These are phyloP conservation scores for Pseudogymnoascus sp. DNA, from an alignment of 2,329 filamentous ascomycete species.

Conservation along the genomic window DNA sequence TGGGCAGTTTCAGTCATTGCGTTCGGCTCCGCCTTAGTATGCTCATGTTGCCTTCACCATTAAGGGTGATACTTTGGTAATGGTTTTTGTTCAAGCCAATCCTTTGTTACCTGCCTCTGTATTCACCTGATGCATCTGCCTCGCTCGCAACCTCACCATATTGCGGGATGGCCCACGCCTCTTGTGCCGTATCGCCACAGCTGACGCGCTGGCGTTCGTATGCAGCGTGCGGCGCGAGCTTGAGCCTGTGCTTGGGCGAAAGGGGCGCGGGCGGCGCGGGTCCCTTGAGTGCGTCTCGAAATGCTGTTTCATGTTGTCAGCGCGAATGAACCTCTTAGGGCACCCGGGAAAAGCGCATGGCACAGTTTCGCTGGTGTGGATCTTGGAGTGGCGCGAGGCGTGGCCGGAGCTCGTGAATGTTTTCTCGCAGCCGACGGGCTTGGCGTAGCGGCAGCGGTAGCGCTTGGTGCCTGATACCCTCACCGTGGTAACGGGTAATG, in stretches of 20 bases:
- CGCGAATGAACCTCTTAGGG: constrained; percentile 71
- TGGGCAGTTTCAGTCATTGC: neutral
- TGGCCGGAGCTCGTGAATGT: constrained; percentile 80
- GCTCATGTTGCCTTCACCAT: too few relatives aligned
- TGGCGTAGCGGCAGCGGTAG: constrained; percentile 66
- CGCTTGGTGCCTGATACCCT: constrained; percentile 41
- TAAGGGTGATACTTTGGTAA: too few relatives aligned
- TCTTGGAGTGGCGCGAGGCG: constrained; percentile 77
- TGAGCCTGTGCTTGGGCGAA: too few relatives aligned
- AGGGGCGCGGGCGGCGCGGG: constrained; percentile 27
- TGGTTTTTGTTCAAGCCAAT: too few relatives aligned
- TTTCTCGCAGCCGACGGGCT: constrained; percentile 64
- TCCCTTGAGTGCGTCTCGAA: constrained; percentile 67
- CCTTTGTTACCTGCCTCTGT: too few relatives aligned
- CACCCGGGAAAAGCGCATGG: constrained; percentile 55
- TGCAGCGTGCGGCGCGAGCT: neutral
- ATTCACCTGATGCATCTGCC: neutral
- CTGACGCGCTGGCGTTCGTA: neutral
- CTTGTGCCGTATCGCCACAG: neutral
- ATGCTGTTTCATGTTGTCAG: constrained; percentile 85
- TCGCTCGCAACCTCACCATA: neutral
- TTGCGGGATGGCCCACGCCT: neutral
- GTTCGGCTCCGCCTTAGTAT: neutral
- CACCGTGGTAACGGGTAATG: neutral
- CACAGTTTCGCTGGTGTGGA: constrained; percentile 59